Conservation (phyloP, 139 green algal genomes). For the Chlamydomonas incerta region DNA sequence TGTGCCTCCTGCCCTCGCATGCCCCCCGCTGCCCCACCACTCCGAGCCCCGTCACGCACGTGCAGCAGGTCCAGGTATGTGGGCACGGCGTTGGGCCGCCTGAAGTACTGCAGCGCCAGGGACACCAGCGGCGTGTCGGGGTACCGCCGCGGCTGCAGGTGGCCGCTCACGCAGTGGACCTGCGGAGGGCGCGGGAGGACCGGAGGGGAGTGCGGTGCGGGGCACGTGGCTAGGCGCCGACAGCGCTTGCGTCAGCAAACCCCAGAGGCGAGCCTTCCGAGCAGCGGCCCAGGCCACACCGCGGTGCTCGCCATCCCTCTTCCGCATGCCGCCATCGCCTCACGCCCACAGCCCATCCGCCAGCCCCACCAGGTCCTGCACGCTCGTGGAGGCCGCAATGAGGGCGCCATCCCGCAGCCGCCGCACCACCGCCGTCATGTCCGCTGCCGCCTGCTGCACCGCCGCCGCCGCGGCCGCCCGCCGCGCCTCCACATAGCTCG, state of each 20-base stretch:
- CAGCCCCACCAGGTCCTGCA: constrained; percentile 24
- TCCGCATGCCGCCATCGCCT: too few species aligned
- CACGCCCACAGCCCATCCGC: too few species aligned
- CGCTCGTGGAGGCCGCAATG: not conserved
- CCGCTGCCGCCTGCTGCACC: not conserved
- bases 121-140: constrained; percentile 40
- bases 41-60: not conserved
- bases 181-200: not conserved
- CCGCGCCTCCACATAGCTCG: not conserved
- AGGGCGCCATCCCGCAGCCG: not conserved
- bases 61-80: constrained; percentile 14
- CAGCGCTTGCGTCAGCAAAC: not conserved
- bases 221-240: too few species aligned
- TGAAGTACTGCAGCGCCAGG: constrained; percentile 52
- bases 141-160: constrained; percentile 10
- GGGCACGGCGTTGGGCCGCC: constrained; percentile 25
- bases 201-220: not conserved
- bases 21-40: not conserved
- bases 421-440: not conserved
- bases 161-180: constrained; percentile 20
- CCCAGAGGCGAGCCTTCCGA: not conserved
- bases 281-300: too few species aligned
- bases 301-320: too few species aligned
- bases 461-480: not conserved
- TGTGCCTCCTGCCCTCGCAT: not conserved